Base-by-base conservation (phyloP, 2,329 filamentous ascomycete genomes). In the Sporothrix dimorphospora region DNA sequence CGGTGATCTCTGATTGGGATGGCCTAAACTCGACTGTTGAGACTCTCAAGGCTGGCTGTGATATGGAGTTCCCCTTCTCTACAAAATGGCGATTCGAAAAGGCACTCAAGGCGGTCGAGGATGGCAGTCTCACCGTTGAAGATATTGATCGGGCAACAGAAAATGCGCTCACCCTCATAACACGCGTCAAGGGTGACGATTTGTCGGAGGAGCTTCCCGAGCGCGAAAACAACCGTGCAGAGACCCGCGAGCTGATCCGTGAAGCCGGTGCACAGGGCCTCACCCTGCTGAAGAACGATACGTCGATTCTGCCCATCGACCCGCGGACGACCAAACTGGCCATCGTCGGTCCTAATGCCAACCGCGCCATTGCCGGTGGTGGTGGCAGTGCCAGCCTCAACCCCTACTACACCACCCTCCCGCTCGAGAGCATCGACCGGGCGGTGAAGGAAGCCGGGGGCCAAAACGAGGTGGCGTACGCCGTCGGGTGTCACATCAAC, bases 341-440 rank as follows among this genome's bases (percentile, higher is more conserved):
- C 3, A 84, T 91, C 72, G 91, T 92, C 69, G 90, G 90, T 0
- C 89, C 89, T 1, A 91, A 92, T 74, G 89, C 89, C 24, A 90
- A 91, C 78, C 83, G 89, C 71, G 87, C 89, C 0, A 90, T 92
- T 74, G 89, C 88, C n/a, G 88, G 87, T 19, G 90, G 90, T 67
- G 90, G 90, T 53, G 90, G 90, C 67, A 91, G 89, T 76, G 90
- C 90, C 21, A 90, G 88, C 74, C 81, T 92, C 65, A 91, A 91
- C 77, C 89, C 90, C 0, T 91, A 92, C 79, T 92, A 92, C 79
- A 89, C 84, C 75, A 90, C 88, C 1, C 83, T 90, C 11, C 90
- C 90, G 0, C 83, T 89, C 68, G 88, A 90, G 59, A 90, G 89
- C 76, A 90, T 91, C 73, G 85, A 82, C 51, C 82, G 83, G 38